A percentile compares a stretch with the other conserved stretches of the same genome.
These are phyloP conservation scores for Zea mays DNA, from an alignment of 176 grass and related monocot genomes.

Conservation along the genomic window Zm-B73-REFERENCE-NAM-5.0 NC_050098.1:159810501-159811000, in stretches of 20 bases:
- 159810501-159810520: slow-evolving; percentile 28
- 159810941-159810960: neutral
- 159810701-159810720: slow-evolving; percentile 23
- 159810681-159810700: slow-evolving; percentile 18
- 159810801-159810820: neutral
- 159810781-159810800: slow-evolving; percentile 44
- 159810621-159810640: slow-evolving; percentile 39
- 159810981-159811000: neutral
- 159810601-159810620: neutral
- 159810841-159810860: neutral
- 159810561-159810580: slow-evolving; percentile 6
- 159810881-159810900: slow-evolving; percentile 78
- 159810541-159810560: neutral
- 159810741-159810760: neutral
- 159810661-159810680: slow-evolving; percentile 34
- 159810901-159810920: neutral
- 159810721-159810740: slow-evolving; percentile 5
- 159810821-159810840: too few species aligned
- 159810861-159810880: slow-evolving; percentile 56
- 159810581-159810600: slow-evolving; percentile 23
- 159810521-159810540: slow-evolving; percentile 1
- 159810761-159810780: slow-evolving; percentile 41
- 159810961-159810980: neutral
- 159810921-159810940: slow-evolving; percentile 10
- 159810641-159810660: slow-evolving; percentile 33